Percentiles rank a stretch among this genome's conserved stretches.
phyloP scores from a whole-genome alignment of 345 rosid species.

The Pugionium dolabratum region DNA sequence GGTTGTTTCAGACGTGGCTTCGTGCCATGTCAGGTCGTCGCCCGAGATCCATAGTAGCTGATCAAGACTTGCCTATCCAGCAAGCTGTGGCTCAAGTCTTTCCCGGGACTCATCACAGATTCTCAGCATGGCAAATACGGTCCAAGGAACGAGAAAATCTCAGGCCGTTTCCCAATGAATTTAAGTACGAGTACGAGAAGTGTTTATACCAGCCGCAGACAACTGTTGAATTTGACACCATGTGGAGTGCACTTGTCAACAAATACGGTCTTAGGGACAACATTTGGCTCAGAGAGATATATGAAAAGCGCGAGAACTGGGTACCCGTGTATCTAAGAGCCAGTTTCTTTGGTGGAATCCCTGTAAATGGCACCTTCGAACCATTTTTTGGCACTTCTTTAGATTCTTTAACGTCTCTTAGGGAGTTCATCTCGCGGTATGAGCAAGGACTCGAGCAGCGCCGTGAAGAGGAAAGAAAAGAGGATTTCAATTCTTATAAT shows the following conservation, averaged over 20 bases:
- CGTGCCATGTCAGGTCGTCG: slow-evolving; percentile 67
- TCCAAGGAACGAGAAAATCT: slow-evolving; percentile 63
- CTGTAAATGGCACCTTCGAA: slow-evolving; percentile 51
- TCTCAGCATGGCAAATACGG: slow-evolving; percentile 73
- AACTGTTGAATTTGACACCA: slow-evolving; percentile 55
- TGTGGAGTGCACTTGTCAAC: slow-evolving; percentile 64
- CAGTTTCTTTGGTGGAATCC: slow-evolving; percentile 82
- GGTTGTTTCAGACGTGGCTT: slow-evolving; percentile 87
- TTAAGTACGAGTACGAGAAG: slow-evolving; percentile 63
- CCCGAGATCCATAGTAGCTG: slow-evolving; percentile 75
- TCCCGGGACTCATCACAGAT: slow-evolving; percentile 77
- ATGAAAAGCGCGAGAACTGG: slow-evolving; percentile 73
- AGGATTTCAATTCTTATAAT: slow-evolving; percentile 72
- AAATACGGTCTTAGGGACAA: slow-evolving; percentile 62
- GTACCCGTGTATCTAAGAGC: slow-evolving; percentile 70
- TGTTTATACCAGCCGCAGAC: slow-evolving; percentile 73
- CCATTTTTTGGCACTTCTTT: slow-evolving; percentile 60
- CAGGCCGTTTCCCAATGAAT: slow-evolving; percentile 56
- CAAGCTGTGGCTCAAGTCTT: slow-evolving; percentile 70
- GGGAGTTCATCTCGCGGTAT: slow-evolving; percentile 62
- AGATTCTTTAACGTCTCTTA: slow-evolving; percentile 54
- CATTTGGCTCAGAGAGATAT: slow-evolving; percentile 70
- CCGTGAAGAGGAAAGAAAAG: slow-evolving; percentile 78
- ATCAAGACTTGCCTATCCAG: slow-evolving; percentile 72
- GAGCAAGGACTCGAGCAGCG: slow-evolving; percentile 70